Percentiles rank a stretch among this genome's conserved stretches.
phyloP scores from a whole-genome alignment of 2,329 filamentous ascomycete species.

The Pseudogymnoascus sp. region DNA sequence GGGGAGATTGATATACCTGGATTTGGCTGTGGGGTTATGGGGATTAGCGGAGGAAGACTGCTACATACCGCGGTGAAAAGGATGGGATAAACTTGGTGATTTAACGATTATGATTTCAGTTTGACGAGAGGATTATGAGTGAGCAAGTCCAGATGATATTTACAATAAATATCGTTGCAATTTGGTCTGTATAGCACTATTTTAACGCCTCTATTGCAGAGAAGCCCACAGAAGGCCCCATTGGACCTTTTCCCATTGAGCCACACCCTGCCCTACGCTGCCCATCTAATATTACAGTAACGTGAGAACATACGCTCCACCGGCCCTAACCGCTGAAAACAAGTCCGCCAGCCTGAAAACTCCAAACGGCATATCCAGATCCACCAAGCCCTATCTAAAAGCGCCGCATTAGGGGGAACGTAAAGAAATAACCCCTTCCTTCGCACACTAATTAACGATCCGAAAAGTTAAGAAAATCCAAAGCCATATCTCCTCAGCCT shows the following conservation, averaged over 20 bases:
- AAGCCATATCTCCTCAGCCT: neutral
- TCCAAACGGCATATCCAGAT: conserved; percentile 1
- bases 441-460: neutral
- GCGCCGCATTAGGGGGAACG: neutral
- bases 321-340: conserved; percentile 3
- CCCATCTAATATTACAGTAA: neutral
- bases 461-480: neutral
- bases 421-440: no score
- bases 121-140: neutral
- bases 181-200: neutral
- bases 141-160: neutral
- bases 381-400: conserved; percentile 1
- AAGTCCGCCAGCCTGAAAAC: conserved; percentile 7
- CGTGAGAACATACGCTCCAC: neutral
- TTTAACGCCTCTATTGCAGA: neutral
- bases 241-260: neutral
- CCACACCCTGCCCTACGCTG: neutral
- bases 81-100: neutral
- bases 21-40: neutral
- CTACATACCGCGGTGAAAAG: neutral
- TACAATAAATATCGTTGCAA: neutral
- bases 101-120: neutral
- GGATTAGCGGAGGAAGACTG: neutral
- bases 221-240: neutral
- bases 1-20: neutral